These are phyloP conservation scores for Porodaedalea pini DNA, from an alignment of 1,284 basidiomycete species.

Conservation along the genomic window DNA sequence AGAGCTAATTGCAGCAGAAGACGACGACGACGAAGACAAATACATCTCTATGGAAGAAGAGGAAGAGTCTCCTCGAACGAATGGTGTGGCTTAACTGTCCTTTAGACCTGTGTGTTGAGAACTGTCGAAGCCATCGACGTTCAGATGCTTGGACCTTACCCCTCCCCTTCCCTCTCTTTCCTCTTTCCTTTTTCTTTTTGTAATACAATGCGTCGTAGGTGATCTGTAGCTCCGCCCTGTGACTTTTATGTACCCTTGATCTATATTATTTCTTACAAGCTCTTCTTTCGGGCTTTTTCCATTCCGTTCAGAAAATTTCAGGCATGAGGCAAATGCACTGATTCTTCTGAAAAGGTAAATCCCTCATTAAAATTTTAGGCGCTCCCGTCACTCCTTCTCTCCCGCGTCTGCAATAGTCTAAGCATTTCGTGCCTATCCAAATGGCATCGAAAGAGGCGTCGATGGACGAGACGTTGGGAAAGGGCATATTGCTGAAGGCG, in stretches of 20 bases:
- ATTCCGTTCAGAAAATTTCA: not conserved
- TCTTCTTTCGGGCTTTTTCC: not conserved
- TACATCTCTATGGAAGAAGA: conserved; percentile 29
- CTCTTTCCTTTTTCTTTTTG: no score
- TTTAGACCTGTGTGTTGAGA: not conserved
- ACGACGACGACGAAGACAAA: conserved; percentile 44
- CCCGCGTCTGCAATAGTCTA: not conserved
- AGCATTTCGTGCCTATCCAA: not conserved
- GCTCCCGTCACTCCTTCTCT: not conserved
- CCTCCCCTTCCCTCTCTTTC: no score
- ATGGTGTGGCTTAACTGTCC: conserved; percentile 8
- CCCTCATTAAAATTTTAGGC: not conserved
- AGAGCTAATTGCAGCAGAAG: conserved; percentile 62
- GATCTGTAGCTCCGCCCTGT: no score
- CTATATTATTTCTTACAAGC: no score
- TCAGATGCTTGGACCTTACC: no score
- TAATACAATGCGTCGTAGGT: not conserved
- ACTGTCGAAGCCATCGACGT: not conserved
- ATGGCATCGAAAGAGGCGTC: not conserved
- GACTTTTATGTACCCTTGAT: no score
- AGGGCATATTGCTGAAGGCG: conserved; percentile 73
- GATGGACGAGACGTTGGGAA: conserved; percentile 38
- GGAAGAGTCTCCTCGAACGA: conserved; percentile 17
- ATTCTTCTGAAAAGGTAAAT: conserved; percentile 2
- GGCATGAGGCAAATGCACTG: not conserved